These are phyloP conservation scores for Emericellopsis terricola DNA, from an alignment of 495 filamentous ascomycete genomes.

Conservation along the genomic window DNA sequence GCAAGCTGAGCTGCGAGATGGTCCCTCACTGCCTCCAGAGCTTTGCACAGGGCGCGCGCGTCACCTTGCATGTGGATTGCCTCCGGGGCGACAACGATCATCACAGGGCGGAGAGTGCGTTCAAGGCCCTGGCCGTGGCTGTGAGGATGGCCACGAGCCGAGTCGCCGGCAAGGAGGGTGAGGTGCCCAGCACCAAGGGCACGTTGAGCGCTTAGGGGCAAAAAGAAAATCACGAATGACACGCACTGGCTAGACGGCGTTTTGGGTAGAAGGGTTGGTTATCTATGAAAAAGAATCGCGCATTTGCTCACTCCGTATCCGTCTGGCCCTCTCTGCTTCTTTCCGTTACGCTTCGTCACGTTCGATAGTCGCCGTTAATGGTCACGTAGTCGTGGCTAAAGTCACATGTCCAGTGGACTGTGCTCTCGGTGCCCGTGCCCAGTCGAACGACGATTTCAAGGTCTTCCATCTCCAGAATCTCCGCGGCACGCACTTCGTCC, in stretches of 20 bases:
- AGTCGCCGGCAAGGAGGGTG: conserved; percentile 63
- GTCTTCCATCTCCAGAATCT: conserved; percentile 76
- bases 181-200: conserved; percentile 90
- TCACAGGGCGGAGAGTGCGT: conserved; percentile 89
- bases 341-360: no score
- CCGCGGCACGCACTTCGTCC: conserved; percentile 71
- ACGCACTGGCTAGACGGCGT: background rate
- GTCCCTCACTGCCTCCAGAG: conserved; percentile 86
- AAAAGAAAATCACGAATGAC: background rate
- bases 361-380: conserved; percentile 85
- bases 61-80: conserved; percentile 87
- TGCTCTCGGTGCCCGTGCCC: conserved; percentile 54
- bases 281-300: background rate
- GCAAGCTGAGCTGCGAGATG: conserved; percentile 89
- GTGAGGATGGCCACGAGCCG: conserved; percentile 53
- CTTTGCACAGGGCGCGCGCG: conserved; percentile 78
- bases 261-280: background rate
- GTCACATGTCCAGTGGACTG: conserved; percentile 88
- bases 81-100: conserved; percentile 85
- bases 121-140: conserved; percentile 88
- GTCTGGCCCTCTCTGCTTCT: no score
- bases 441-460: conserved; percentile 63
- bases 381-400: conserved; percentile 96
- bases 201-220: conserved; percentile 34
- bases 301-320: background rate